phyloP scores from a whole-genome alignment of 2,329 filamentous ascomycete genomes.

The Trichoderma koningiopsis region DNA sequence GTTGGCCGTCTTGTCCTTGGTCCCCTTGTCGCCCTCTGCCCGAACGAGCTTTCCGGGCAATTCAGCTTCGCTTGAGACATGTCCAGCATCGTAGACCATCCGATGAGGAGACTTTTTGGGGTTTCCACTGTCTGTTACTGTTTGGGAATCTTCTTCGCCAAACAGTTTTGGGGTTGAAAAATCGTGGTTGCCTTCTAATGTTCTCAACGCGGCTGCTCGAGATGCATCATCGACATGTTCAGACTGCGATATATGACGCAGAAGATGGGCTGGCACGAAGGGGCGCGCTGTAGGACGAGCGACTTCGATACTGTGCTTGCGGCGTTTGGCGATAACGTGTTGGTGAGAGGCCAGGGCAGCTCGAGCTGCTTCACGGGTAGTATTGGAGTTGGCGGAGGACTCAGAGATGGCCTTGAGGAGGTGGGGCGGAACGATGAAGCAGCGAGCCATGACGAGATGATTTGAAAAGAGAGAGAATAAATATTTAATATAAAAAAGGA shows the following conservation, averaged over 20 bases:
- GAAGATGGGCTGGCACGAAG: conserved; percentile 45
- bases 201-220: conserved; percentile 41
- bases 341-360: conserved; percentile 41
- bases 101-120: conserved; percentile 40
- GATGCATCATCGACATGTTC: conserved; percentile 44
- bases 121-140: conserved; percentile 1
- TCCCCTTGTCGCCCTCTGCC: conserved; percentile 45
- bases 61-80: conserved; percentile 39
- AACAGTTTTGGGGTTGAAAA: conserved; percentile 30
- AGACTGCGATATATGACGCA: conserved; percentile 43
- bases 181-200: conserved; percentile 43
- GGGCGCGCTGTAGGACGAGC: conserved; percentile 27
- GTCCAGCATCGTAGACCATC: conserved; percentile 49
- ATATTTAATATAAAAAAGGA: not conserved
- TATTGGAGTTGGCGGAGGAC: conserved; percentile 41
- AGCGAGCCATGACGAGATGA: conserved; percentile 34
- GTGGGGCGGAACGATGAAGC: conserved; percentile 51
- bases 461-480: not conserved
- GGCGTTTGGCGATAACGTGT: conserved; percentile 37
- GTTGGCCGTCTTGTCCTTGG: conserved; percentile 48
- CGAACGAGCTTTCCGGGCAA: conserved; percentile 49
- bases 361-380: conserved; percentile 42
- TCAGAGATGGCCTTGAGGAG: conserved; percentile 48
- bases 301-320: conserved; percentile 37
- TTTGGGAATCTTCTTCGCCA: conserved; percentile 24